Evolutionary conservation across 2,329 filamentous ascomycete genomes (phyloP), one percentile per base, ranked within the genome.

Genomic region (Chrysoporthe puriensis): DNA sequence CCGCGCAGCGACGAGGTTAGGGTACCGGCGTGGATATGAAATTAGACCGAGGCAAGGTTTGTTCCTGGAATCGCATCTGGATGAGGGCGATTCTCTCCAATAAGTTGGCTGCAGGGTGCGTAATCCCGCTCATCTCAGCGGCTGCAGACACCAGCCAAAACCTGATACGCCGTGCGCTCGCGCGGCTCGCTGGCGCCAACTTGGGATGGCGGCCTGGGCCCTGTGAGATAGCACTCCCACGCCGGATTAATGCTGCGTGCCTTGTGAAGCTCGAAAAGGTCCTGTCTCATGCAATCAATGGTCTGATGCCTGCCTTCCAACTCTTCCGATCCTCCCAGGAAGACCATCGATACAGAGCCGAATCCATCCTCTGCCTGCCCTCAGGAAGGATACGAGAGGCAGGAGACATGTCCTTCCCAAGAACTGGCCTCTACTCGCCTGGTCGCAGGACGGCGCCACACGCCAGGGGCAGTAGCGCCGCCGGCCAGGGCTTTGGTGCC

Each of bases 401-500:
- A 16, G 11, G 60, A 40, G 18, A 32, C 44, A 62, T 44, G 26
- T 62, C 16, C 26, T 50, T 40, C 21, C 60, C 5, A 21, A 48
- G 21, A 32, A 62, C 16, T 9, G 32, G 11, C n/a, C 60, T n/a
- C 16, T 62, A 62, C 32, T 34, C 60, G 44, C 60, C 26, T 62
- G 26, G 26, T 2, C 60, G 60, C 44, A 52, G 34, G 7, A 48
- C 42, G 44, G 60, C 44, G 44, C 46, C 60, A 52, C 44, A n/a
- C 42, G 18, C 42, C 16, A 57, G 54, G 32, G 54, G 54, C 34
- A 4, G 34, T 57, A 57, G 54, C 54, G 54, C 54, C 26, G 54
- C 54, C 54, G 18, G 54, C 54, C 54, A 57, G 54, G 14, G 54
- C 54, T 57, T 40, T 36, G 54, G 52, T 18, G 52, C 52, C 32